Conservation (phyloP, 2,329 filamentous ascomycete genomes). For the Neofusicoccum laricinum region DNA sequence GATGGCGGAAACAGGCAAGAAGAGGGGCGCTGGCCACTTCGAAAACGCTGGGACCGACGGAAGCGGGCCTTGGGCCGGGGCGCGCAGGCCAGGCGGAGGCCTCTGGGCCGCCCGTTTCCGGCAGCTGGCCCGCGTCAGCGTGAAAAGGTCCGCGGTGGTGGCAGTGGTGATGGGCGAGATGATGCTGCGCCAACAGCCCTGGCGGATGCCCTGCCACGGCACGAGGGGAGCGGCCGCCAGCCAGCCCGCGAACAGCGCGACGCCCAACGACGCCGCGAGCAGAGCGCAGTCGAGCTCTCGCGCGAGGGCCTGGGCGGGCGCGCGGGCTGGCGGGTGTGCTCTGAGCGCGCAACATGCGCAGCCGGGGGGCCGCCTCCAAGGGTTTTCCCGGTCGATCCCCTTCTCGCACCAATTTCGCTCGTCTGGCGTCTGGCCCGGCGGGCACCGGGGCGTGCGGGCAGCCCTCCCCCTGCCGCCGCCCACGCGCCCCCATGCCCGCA, state of each 20-base stretch:
- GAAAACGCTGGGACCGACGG: too few species aligned
- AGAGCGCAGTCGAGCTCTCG: too few species aligned
- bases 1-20: too few species aligned
- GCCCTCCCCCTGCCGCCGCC: not conserved
- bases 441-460: too few species aligned
- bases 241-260: too few species aligned
- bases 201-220: too few species aligned
- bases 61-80: not conserved
- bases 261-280: too few species aligned
- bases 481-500: not conserved
- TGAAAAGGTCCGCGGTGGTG: not conserved
- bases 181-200: too few species aligned
- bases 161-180: not conserved
- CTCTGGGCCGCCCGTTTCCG: not conserved
- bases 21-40: too few species aligned
- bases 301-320: too few species aligned
- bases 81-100: slow-evolving; percentile 4
- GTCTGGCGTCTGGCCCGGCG: too few species aligned
- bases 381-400: slow-evolving; percentile 9
- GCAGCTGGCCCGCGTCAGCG: not conserved
- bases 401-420: not conserved
- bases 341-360: not conserved
- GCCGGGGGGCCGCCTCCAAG: not conserved
- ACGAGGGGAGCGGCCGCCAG: too few species aligned
- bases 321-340: not conserved